A percentile compares a stretch with the other conserved stretches of the same genome.
Evolutionary conservation across 768 basidiomycete genomes (phyloP).

Genomic region (Collybiopsis confluens): DNA sequence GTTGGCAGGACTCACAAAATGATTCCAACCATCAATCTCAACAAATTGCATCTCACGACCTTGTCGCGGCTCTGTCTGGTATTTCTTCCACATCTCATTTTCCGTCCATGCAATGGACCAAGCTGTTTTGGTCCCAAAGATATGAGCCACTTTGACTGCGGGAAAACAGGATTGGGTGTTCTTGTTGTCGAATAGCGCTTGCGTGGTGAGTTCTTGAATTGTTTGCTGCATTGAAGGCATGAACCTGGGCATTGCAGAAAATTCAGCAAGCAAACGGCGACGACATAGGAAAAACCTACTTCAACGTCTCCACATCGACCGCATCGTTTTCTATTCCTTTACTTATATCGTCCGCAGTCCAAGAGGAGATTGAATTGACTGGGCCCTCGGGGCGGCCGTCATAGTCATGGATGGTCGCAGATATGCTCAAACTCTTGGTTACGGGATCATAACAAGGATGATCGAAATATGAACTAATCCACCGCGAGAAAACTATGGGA

Average conservation of each 20-base stretch:
- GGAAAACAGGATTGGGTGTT: constrained; percentile 15
- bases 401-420: constrained; percentile 26
- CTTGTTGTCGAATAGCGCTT: constrained; percentile 17
- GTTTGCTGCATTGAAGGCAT: constrained; percentile 18
- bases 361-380: background rate
- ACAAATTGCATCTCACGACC: constrained; percentile 20
- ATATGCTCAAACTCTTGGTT: constrained; percentile 20
- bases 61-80: constrained; percentile 17
- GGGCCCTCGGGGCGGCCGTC: constrained; percentile 17
- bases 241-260: too few relatives aligned
- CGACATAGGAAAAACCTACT: background rate
- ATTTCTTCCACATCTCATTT: constrained; percentile 13
- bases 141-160: constrained; percentile 15
- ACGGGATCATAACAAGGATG: constrained; percentile 20
- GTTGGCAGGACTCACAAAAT: constrained; percentile 28
- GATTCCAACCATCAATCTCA: constrained; percentile 24
- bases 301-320: background rate
- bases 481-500: too few relatives aligned
- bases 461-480: too few relatives aligned
- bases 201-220: constrained; percentile 14
- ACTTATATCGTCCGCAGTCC: background rate
- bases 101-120: constrained; percentile 23
- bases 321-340: background rate
- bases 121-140: constrained; percentile 17
- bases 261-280: too few relatives aligned